phyloP scores from a whole-genome alignment of 352 stramenopile species.

The Vaucheria bursata region DNA sequence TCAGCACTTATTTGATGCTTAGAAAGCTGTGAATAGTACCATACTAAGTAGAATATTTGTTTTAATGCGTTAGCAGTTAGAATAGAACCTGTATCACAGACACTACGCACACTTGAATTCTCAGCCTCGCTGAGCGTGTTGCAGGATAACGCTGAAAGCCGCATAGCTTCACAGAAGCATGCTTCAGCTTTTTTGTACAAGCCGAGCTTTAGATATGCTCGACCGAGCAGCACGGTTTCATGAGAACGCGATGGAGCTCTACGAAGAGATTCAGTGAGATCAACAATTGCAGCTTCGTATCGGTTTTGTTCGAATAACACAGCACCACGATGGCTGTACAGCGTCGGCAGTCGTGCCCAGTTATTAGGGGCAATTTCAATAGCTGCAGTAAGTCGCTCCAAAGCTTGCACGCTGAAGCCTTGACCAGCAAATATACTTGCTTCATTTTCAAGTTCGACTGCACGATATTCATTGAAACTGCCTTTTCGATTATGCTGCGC shows the following conservation, averaged over 20 bases:
- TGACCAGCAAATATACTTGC: neutral
- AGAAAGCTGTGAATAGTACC: too few species aligned
- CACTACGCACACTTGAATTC: too few species aligned
- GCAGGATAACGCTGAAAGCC: too few species aligned
- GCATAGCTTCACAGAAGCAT: too few species aligned
- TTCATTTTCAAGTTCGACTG: neutral
- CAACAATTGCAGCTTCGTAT: neutral
- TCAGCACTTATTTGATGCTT: too few species aligned
- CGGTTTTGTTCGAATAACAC: neutral
- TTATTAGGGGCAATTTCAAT: neutral
- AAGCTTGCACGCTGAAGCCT: neutral
- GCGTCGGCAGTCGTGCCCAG: neutral
- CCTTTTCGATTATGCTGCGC: too few species aligned
- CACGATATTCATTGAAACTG: too few species aligned
- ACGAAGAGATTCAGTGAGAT: neutral
- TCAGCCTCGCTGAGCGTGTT: too few species aligned
- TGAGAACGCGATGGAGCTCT: neutral
- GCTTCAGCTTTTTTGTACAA: neutral
- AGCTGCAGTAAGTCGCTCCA: neutral
- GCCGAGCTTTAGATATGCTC: neutral
- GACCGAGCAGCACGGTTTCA: neutral
- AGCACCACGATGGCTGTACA: neutral
- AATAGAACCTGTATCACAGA: too few species aligned
- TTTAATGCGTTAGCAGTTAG: too few species aligned
- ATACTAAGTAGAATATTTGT: too few species aligned